phyloP scores from a whole-genome alignment of 345 rosid genomes.

The Eucalyptus sp. region DNA sequence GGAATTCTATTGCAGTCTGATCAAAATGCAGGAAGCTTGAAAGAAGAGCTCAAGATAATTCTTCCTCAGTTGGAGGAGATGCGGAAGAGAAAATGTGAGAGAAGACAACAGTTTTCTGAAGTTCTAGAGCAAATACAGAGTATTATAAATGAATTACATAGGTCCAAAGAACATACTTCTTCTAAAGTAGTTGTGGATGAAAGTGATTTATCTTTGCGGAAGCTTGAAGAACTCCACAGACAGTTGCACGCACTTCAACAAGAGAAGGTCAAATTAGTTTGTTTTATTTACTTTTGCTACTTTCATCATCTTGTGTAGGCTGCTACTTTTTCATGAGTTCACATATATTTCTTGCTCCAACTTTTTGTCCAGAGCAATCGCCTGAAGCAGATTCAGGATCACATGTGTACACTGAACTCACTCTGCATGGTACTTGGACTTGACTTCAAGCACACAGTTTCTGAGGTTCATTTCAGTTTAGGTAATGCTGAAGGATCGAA shows the following conservation, averaged over 20 bases:
- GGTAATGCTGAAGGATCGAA: slow-evolving; percentile 34
- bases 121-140: slow-evolving; percentile 41
- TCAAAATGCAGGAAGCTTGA: slow-evolving; percentile 69
- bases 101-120: slow-evolving; percentile 68
- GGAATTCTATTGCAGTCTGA: slow-evolving; percentile 39
- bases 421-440: slow-evolving; percentile 71
- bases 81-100: slow-evolving; percentile 57
- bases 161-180: slow-evolving; percentile 17
- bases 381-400: slow-evolving; percentile 48
- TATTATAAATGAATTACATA: slow-evolving; percentile 52
- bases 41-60: slow-evolving; percentile 63
- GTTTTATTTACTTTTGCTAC: neutral
- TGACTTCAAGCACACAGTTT: slow-evolving; percentile 46
- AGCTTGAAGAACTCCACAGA: slow-evolving; percentile 62
- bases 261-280: slow-evolving; percentile 43
- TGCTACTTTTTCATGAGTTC: neutral
- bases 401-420: slow-evolving; percentile 25
- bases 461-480: slow-evolving; percentile 46
- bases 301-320: neutral
- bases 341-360: neutral
- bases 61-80: slow-evolving; percentile 90
- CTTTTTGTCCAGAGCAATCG: slow-evolving; percentile 44
- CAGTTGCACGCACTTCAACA: slow-evolving; percentile 56
- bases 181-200: slow-evolving; percentile 36
- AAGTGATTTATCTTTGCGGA: slow-evolving; percentile 64